Evolutionary conservation across 1,139 yeast genomes (phyloP), one percentile per base, ranked within the genome.

Genomic region (Debaryomycetaceae sp.): DNA sequence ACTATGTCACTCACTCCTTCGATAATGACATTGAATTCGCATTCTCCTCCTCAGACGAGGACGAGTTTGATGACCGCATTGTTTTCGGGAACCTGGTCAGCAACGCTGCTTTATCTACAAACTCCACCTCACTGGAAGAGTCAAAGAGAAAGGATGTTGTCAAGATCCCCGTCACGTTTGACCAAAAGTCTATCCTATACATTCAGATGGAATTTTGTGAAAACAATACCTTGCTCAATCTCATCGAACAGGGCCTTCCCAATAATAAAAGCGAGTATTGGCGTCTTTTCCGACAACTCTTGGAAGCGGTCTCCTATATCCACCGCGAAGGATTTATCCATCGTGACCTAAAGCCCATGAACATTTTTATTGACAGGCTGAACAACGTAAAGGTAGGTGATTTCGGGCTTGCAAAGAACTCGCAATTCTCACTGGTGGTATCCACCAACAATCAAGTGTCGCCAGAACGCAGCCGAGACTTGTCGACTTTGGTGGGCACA

Each of bases 131-230:
- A 7, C 24, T 22, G 24, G 15, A 13, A 7, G 26, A 3, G 12
- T 25, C 21, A 26, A 35, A 15, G 33, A 21, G 21, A 28, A 16
- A 19, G 15, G 11, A 11, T 8, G 25, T 23, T 22, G 13, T 25
- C 31, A 19, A 25, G 29, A 2, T 13, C n/a, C 24, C 7, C 15
- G 13, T 13, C 13, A 25, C 23, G 7, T n/a, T n/a, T n/a, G 44
- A 47, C 27, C 57, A 58, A 3, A 43, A 74, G 72, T 55, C 87
- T 68, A 25, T 62, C 67, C 37, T 92, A 62, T 64, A 62, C 47
- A 90, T 92, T 38, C 98, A 92, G 47, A 92, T 92, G 99, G 98
- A 92, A 50, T 92, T 90, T 47, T 92, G 98, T 55, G 98, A 92
- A 44, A 90, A 90, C 45, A 83, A 83, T 35, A 90, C 98, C 0